Evolutionary conservation across 495 filamentous ascomycete species (phyloP), one percentile per base, ranked within the genome.

Genomic region (Penicillium roqueforti): DNA sequence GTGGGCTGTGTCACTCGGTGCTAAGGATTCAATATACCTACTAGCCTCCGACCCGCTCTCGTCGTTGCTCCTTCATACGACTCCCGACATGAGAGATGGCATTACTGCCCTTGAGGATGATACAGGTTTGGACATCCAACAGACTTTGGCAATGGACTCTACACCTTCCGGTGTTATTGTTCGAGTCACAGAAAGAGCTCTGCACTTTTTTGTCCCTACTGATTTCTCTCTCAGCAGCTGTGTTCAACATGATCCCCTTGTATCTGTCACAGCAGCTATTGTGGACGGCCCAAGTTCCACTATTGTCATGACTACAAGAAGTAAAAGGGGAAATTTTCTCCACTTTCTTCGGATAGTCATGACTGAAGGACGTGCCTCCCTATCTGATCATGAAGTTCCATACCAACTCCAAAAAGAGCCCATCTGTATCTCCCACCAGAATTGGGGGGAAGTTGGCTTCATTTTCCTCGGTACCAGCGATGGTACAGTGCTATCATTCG

Each of bases 131-230:
- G 78, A 84, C 42, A 65, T 69, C 9, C 74, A 75, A 1, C 75
- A 77, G 42, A 88, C 85, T 0, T 57, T 88, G n/a, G 76, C 80
- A n/a, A 73, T 78, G 29, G 72, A 72, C 9, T 67, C 62, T 36
- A 72, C 76, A 22, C 38, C 62, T 50, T 48, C 58, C 31, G 68
- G 72, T 45, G 60, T 57, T 23, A 55, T 82, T 16, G 65, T 87
- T 9, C 86, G 88, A 57, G 64, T 87, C 18, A 86, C 85, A 3
- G 63, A 72, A n/a, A 65, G 65, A 18, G 74, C 68, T 28, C 71
- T 81, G 4, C 71, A 75, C 10, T 51, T 81, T 14, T 69, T 68
- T 23, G 52, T 60, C 9, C 60, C 60, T 19, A 44, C 48, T 16
- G 61, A 63, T 18, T n/a, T 54, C 2, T 31, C 45, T 20, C 47